A percentile compares a stretch with the other conserved stretches of the same genome.
These are phyloP conservation scores for Musa acuminata DNA, from an alignment of 176 grass and related monocot genomes.

Conservation along the genomic window DNA sequence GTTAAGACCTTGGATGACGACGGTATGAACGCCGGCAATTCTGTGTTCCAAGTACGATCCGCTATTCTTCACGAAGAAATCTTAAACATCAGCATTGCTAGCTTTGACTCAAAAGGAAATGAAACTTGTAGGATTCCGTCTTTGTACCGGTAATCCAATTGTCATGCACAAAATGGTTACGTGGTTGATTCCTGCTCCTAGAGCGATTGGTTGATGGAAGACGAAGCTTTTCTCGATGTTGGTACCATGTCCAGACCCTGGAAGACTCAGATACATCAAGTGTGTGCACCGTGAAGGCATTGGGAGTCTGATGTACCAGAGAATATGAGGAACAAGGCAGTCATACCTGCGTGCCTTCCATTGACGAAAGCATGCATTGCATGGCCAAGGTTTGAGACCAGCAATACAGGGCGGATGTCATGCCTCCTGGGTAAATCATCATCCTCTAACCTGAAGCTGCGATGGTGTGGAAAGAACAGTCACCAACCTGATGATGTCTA, in stretches of 20 bases:
- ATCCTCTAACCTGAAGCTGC: slow-evolving; percentile 51
- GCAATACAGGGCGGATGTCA: slow-evolving; percentile 63
- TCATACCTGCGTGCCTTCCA: slow-evolving; percentile 40
- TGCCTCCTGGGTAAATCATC: slow-evolving; percentile 47
- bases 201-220: slow-evolving; percentile 36
- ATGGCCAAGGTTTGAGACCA: slow-evolving; percentile 56
- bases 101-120: background rate
- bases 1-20: slow-evolving; percentile 62
- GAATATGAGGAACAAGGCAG: background rate
- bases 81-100: background rate
- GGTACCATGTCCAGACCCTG: slow-evolving; percentile 46
- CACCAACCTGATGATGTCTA: background rate
- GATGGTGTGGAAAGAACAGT: background rate
- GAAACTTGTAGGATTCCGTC: background rate
- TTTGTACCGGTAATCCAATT: slow-evolving; percentile 26
- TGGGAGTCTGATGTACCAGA: too few relatives aligned
- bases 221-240: slow-evolving; percentile 62
- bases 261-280: background rate
- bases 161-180: slow-evolving; percentile 39
- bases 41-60: slow-evolving; percentile 71
- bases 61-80: slow-evolving; percentile 30
- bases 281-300: too few relatives aligned
- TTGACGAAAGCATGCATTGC: slow-evolving; percentile 52
- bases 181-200: slow-evolving; percentile 55
- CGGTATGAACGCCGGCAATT: slow-evolving; percentile 35